phyloP scores from a whole-genome alignment of 2,329 filamentous ascomycete genomes.

The Coniochaeta sp. region DNA sequence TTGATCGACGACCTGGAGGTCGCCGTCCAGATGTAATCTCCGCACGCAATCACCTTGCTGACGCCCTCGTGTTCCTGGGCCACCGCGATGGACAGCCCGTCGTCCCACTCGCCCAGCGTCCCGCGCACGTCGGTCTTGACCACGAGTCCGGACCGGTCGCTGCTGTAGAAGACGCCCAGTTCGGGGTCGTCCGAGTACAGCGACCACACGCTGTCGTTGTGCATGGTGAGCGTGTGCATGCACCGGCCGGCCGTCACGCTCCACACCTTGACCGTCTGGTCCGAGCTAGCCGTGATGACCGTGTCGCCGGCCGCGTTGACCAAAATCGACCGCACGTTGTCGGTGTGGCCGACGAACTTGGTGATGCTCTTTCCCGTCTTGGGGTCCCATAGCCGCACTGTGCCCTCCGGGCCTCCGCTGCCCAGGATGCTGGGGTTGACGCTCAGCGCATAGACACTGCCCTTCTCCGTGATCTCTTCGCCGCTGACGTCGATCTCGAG shows the following conservation, averaged over 20 bases:
- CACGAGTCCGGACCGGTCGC: conserved; percentile 85
- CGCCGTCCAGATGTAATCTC: conserved; percentile 81
- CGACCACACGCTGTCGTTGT: conserved; percentile 97
- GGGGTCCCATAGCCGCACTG: conserved; percentile 87
- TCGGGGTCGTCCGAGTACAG: conserved; percentile 82
- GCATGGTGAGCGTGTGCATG: conserved; percentile 98
- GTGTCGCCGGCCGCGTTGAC: conserved; percentile 84
- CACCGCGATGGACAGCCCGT: conserved; percentile 83
- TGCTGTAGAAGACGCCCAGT: conserved; percentile 87
- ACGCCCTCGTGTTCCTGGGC: conserved; percentile 87
- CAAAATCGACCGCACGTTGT: conserved; percentile 86
- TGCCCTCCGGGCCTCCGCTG: conserved; percentile 89
- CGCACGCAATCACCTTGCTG: conserved; percentile 58
- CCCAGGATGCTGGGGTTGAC: conserved; percentile 76
- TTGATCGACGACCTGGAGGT: conserved; percentile 89
- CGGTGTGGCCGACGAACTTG: conserved; percentile 94
- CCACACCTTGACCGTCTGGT: conserved; percentile 98
- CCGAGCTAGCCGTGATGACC: conserved; percentile 88
- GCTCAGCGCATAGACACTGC: conserved; percentile 87
- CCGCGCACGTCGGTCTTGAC: conserved; percentile 88
- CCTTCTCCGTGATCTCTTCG: conserved; percentile 81
- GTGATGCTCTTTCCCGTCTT: conserved; percentile 84
- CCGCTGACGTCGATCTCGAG: conserved; percentile 80
- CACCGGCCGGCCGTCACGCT: conserved; percentile 90
- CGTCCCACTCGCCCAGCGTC: conserved; percentile 68